Evolutionary conservation across 805 yeast species (phyloP), one percentile per base, ranked within the genome.

Genomic region (Candida taoyuanica): DNA sequence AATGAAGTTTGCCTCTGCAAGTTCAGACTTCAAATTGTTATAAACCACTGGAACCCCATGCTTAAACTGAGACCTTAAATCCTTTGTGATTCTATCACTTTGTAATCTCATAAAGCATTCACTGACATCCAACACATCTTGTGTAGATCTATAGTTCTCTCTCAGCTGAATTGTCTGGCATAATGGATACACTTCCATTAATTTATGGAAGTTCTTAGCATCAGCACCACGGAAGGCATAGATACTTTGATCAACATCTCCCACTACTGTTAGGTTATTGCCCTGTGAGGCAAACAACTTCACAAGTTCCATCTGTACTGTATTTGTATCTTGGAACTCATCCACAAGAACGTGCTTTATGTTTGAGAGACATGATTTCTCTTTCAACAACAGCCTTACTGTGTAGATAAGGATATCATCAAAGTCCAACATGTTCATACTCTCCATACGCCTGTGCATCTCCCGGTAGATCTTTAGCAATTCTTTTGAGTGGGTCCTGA

Each of bases 201-300:
- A 76, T 12, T 64, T 64, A 29, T 62, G 62, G 50, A 89, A 85
- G 50, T 85, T 88, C 14, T 67, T 63, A 1, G 81, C 68, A 25
- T 78, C 77, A 0, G 97, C 97, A 51, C 81, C 78, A 43, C 98
- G 67, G 50, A 91, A 91, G 0, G 82, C 87, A 58, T 93, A 91
- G 17, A 91, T 91, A 53, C 95, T 81, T 60, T 91, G 98, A 59
- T 93, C 96, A 0, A 96, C 96, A 55, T 91, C 98, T 1, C 98
- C 98, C 2, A 91, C 97, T 1, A 88, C 80, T 0, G 97, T 85
- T 7, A 91, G 71, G 41, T 80, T 80, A 43, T 76, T 51, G 28
- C 71, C 65, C 40, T 65, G 65, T 11, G 55, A 52, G 0, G 80
- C 68, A 23, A 83, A 60, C 5, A 65, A 62, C 44, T 71, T 71